Percentiles rank a stretch among this genome's conserved stretches.
Conservation (phyloP, 305 asterid species). For the Fraxinus velutina region DNA sequence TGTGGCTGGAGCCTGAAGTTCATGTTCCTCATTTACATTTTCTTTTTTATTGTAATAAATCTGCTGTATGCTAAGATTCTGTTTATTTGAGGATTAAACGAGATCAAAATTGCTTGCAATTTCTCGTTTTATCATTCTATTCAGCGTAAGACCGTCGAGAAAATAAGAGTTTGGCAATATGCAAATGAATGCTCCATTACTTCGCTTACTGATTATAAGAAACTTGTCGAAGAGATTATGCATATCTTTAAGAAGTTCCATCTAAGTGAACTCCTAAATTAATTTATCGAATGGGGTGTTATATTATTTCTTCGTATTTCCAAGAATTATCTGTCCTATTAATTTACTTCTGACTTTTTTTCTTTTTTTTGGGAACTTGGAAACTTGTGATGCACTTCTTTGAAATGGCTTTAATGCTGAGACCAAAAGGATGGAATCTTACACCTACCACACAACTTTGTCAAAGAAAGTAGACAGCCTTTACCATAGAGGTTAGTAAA, state of each 20-base stretch:
- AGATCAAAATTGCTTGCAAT: background rate
- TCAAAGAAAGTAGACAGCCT: conserved; percentile 41
- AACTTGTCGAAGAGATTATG: background rate
- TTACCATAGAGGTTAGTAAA: conserved; percentile 35
- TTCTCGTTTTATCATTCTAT: background rate
- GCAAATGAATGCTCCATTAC: background rate
- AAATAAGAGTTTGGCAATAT: background rate
- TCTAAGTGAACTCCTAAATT: background rate
- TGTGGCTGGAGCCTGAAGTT: conserved; percentile 22
- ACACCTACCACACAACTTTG: conserved; percentile 49
- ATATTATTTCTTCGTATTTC: background rate
- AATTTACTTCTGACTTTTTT: background rate
- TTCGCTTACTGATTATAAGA: background rate
- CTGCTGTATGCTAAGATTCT: background rate
- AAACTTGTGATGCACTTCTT: conserved; percentile 17
- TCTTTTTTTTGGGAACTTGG: background rate
- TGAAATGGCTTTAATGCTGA: conserved; percentile 35
- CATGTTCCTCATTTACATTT: background rate
- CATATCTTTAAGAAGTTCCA: background rate
- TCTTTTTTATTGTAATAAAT: background rate
- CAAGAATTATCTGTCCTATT: background rate
- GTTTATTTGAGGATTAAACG: background rate
- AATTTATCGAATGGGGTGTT: background rate
- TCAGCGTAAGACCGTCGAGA: background rate
- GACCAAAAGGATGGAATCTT: conserved; percentile 28